Evolutionary conservation across 2,329 filamentous ascomycete genomes (phyloP), one percentile per base, ranked within the genome.

Genomic region (Penicillium sp.): DNA sequence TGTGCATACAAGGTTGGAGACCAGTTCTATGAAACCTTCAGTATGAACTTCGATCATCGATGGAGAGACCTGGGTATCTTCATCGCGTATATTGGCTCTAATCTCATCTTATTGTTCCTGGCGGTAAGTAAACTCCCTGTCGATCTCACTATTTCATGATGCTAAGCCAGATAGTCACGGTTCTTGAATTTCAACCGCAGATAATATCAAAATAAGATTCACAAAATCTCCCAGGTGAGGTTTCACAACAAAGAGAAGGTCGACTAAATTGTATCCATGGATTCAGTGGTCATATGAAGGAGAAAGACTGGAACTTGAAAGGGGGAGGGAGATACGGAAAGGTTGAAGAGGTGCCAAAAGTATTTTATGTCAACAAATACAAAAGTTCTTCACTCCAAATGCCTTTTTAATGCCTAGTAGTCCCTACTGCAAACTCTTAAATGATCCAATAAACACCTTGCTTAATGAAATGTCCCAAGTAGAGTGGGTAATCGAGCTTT

Each of bases 61-160:
- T 96, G 91, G 91, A 83, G 91, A 51, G 91, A 96, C 63, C 59
- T 94, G 52, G 92, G 91, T 1, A 95, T 96, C 58, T 88, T 87
- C 62, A 63, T 83, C 28, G 88, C 87, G 1, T 96, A 92, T 67
- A 81, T 95, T 49, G 90, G 75, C 13, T 91, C 87, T 68, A 96
- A 95, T 71, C 68, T 94, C 65, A 81, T 90, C 18, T 75, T 87
- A 45, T 64, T 87, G 56, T 85, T 87, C 63, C 54, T 86, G 49
- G 83, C 79, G 34, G 79, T 81, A 69, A 79, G 79, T 75, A 23
- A 2, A 21, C 21, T 59, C 5, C n/a, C 14, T 49, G 26, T 39
- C 21, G 4, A 31, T 34, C 10, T 47, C 21, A 29, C 51, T 14
- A 51, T 16, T 51, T 26, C 52, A 9, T 7, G 23, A 26, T 58